Base-by-base conservation (phyloP, 225 moss, liverwort and hornwort species). In the Neckera pumila region DNA sequence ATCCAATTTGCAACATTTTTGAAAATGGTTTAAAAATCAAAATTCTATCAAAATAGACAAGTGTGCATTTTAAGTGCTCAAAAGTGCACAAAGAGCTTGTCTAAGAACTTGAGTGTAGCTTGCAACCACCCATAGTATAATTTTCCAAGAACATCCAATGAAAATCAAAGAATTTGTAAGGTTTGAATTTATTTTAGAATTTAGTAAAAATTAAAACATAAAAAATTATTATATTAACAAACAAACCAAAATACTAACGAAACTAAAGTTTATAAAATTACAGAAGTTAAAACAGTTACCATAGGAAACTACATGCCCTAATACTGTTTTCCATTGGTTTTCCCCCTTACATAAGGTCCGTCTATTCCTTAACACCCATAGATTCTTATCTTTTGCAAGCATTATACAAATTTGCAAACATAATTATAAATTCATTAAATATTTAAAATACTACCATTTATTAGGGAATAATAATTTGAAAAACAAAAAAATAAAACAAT, bases 291-390 rank as follows among this genome's bases (percentile, higher is more conserved):
- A 49, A 71, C 18, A 75, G 31, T 49, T 7, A 74, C 11, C 2
- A 33, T 12, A 49, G 0, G 2, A 19, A 0, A 21, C 3, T 30
- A 17, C 10, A 72, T 1, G 3, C 13, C 5, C 5, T 34, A 51
- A 76, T 14, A 14, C 14, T 51, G 1, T 19, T 51, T 0, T 51
- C 13, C 3, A 3, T 51, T 20, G 0, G 0, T 34, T 76, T 51
- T 21, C 2, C 1, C 1, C 3, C 7, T 2, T 17, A 17, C 11
- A 0, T 30, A 19, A 74, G 1, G 8, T 0, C 8, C 12, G 4
- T 49, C 21, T 34, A 14, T 5, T 30, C 11, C 1, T 43, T 45
- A 45, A 45, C 2, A 7, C 11, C 74, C 8, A 33, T 33, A 12
- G 0, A 75, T 75, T 30, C 19, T 47, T 6, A 6, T 4, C 20